Evolutionary conservation across 176 grass and related monocot genomes (phyloP).

Genomic region (Bolboschoenus planiculmis): DNA sequence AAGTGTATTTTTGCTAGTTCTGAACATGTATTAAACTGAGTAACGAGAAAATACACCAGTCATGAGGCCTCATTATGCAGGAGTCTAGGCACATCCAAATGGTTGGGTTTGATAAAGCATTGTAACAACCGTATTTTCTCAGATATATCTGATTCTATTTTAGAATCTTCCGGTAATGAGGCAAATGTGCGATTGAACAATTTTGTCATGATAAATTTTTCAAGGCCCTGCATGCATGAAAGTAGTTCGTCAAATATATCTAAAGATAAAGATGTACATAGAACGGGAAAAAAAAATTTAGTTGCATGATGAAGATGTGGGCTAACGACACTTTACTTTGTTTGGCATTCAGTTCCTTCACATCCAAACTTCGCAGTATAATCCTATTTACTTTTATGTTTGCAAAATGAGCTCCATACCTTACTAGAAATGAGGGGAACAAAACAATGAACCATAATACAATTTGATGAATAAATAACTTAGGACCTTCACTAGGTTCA

Average conservation of each 20-base stretch:
- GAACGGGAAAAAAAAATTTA: background rate
- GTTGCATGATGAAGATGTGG: background rate
- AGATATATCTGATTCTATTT: slow-evolving; percentile 43
- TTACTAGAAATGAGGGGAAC: background rate
- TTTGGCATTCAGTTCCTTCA: background rate
- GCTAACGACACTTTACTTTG: background rate
- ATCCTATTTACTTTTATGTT: background rate
- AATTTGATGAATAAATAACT: background rate
- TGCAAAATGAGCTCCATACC: background rate
- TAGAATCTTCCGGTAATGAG: slow-evolving; percentile 40
- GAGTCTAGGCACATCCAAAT: slow-evolving; percentile 79
- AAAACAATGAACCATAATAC: background rate
- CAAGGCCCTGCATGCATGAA: slow-evolving; percentile 42
- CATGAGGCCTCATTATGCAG: slow-evolving; percentile 68
- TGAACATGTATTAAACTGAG: background rate
- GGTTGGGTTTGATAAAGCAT: slow-evolving; percentile 75
- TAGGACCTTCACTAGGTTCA: background rate
- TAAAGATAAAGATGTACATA: background rate
- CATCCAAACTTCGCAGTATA: background rate
- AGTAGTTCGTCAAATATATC: background rate
- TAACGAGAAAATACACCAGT: slow-evolving; percentile 43
- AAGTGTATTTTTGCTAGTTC: background rate
- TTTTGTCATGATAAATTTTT: slow-evolving; percentile 92
- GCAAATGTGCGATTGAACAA: slow-evolving; percentile 66
- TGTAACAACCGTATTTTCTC: slow-evolving; percentile 70